Evolutionary conservation across 108 stramenopile species (phyloP).

Genomic region (Pseudonitzschia delicatissima): DNA sequence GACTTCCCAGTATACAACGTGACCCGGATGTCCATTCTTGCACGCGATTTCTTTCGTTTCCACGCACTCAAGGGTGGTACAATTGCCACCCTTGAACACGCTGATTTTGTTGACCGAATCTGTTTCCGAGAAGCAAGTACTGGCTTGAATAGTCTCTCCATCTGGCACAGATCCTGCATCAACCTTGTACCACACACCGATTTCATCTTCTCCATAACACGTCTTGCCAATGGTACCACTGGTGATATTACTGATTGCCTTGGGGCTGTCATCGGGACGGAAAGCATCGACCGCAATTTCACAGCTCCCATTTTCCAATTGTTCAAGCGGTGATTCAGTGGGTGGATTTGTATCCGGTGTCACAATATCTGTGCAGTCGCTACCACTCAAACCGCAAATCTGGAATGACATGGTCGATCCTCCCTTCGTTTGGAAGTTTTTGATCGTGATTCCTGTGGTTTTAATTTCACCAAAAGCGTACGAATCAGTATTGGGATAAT

Average conservation of each 20-base stretch:
- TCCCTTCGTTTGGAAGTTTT: conserved; percentile 9
- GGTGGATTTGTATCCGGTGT: background rate
- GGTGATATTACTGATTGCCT: background rate
- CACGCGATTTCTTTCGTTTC: background rate
- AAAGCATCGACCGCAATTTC: background rate
- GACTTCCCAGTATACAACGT: background rate
- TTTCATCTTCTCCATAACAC: background rate
- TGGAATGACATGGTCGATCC: conserved; percentile 3
- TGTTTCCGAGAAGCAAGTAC: conserved; percentile 6
- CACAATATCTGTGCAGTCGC: background rate
- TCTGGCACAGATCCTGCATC: background rate
- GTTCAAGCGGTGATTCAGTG: background rate
- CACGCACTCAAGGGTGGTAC: background rate
- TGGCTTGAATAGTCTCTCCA: too few species aligned
- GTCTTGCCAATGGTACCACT: background rate
- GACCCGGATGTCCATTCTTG: background rate
- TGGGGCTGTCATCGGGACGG: background rate
- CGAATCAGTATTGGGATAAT: conserved; percentile 40
- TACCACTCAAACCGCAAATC: background rate
- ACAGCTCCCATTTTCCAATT: background rate
- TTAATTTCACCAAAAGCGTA: conserved; percentile 23
- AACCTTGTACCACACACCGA: background rate
- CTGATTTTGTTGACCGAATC: background rate
- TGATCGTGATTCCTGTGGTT: conserved; percentile 29
- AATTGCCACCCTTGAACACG: conserved; percentile 2